Evolutionary conservation across 495 filamentous ascomycete genomes (phyloP), one percentile per base, ranked within the genome.

Genomic region (Neurospora sp.): DNA sequence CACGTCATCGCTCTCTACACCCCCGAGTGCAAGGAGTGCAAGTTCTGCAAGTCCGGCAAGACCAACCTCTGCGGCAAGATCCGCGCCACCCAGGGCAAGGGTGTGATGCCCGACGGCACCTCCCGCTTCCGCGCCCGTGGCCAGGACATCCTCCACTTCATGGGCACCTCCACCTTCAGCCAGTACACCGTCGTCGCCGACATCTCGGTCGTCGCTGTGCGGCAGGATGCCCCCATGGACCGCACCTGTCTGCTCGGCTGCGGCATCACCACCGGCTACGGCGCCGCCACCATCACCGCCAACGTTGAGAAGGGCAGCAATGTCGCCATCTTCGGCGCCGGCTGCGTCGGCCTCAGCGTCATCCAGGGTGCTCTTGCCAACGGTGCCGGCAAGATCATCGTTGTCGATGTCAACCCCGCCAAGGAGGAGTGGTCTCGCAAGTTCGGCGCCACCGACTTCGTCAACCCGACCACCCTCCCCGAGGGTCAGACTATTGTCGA

Each of bases 11-110:
- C 96, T 77, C 93, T 99, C 72, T 99, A 99, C 87, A 98, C 94
- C 37, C 96, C 96, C 72, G 96, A 99, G 86, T 99, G 96, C 86
- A 83, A 86, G 69, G 94, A 98, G 81, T 99, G 96, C 90, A 99
- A 99, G 84, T 98, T 99, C 90, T 99, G 96, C 91, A 92, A 91
- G 82, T 98, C 95, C 70, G 94, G 94, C 85, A 99, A 99, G 90
- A 99, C 96, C 77, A 99, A 99, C 84, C 93, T 99, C 70, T 99
- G 96, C 85, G 96, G 96, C 81, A 98, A 98, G 88, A 99, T 99
- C 84, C 92, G 96, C 76, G 93, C 94, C 39, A 99, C 96, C 14
- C 96, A 99, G 84, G 96, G 96, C 76, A 90, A 87, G 80, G 96
- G 96, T 81, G 92, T 98, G 70, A 97, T 99, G 94, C 96, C 96